These are phyloP conservation scores for Pythium plurisporium DNA, from an alignment of 352 stramenopile genomes.

Conservation along the genomic window DNA sequence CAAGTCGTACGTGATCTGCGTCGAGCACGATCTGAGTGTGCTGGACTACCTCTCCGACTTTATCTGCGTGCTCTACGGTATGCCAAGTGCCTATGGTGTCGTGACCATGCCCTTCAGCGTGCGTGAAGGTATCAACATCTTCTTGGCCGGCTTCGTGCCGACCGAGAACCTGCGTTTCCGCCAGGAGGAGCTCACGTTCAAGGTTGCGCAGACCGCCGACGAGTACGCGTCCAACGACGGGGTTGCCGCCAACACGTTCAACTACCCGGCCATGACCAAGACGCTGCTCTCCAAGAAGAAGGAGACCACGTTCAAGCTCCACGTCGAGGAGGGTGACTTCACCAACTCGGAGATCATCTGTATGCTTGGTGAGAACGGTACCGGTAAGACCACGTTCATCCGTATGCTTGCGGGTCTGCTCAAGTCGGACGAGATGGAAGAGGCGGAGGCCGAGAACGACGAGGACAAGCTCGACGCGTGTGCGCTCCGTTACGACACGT, in stretches of 20 bases:
- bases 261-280: constrained; percentile 98
- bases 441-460: constrained; percentile 66
- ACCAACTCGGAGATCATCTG: constrained; percentile 99
- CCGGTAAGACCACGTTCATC: constrained; percentile 99
- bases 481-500: constrained; percentile 77
- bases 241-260: constrained; percentile 89
- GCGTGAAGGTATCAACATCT: constrained; percentile 99
- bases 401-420: constrained; percentile 98
- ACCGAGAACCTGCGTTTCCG: constrained; percentile 99
- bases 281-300: constrained; percentile 94
- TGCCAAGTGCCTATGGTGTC: constrained; percentile 97
- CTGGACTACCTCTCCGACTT: constrained; percentile 99
- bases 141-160: constrained; percentile 98
- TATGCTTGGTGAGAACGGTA: constrained; percentile 99
- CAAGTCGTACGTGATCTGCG: constrained; percentile 96
- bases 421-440: constrained; percentile 96
- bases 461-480: constrained; percentile 71
- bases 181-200: constrained; percentile 98
- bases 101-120: constrained; percentile 99
- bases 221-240: constrained; percentile 84
- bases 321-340: constrained; percentile 97
- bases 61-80: constrained; percentile 99
- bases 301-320: constrained; percentile 94
- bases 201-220: constrained; percentile 94
- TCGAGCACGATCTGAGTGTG: constrained; percentile 99